These are phyloP conservation scores for Metschnikowia kofuensis DNA, from an alignment of 805 yeast species.

Conservation along the genomic window DNA sequence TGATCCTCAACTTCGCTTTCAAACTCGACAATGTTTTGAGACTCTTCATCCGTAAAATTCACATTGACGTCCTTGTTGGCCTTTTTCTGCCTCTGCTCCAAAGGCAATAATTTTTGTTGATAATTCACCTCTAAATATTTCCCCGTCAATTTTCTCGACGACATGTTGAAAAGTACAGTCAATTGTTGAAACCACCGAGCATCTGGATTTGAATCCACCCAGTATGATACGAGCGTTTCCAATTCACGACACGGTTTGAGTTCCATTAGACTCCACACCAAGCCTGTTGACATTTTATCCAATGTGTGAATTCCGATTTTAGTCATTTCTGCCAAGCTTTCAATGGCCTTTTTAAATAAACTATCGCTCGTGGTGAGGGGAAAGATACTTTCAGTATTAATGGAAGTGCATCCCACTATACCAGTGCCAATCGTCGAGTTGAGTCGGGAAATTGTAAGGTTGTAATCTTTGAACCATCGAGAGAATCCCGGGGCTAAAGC, in stretches of 20 bases:
- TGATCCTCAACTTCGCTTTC: slow-evolving; percentile 35
- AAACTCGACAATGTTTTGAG: slow-evolving; percentile 37
- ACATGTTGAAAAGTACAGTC: slow-evolving; percentile 46
- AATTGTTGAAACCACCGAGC: slow-evolving; percentile 59
- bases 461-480: slow-evolving; percentile 25
- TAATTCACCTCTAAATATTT: slow-evolving; percentile 37
- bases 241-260: slow-evolving; percentile 46
- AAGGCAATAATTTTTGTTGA: slow-evolving; percentile 40
- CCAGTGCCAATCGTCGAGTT: slow-evolving; percentile 37
- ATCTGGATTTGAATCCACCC: slow-evolving; percentile 54
- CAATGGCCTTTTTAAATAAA: slow-evolving; percentile 45
- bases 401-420: slow-evolving; percentile 31
- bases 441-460: slow-evolving; percentile 26
- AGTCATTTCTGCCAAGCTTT: slow-evolving; percentile 53
- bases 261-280: slow-evolving; percentile 60
- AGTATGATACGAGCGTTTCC: slow-evolving; percentile 47
- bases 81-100: slow-evolving; percentile 41
- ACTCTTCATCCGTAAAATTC: slow-evolving; percentile 40
- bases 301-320: slow-evolving; percentile 30
- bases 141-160: slow-evolving; percentile 41
- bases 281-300: slow-evolving; percentile 43
- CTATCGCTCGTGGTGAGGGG: slow-evolving; percentile 43
- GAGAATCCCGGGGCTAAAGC: slow-evolving; percentile 32
- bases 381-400: slow-evolving; percentile 40
- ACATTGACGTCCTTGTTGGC: slow-evolving; percentile 17